Evolutionary conservation across 345 rosid species (phyloP), one percentile per base, ranked within the genome.

Genomic region (Laguncularia racemosa): DNA sequence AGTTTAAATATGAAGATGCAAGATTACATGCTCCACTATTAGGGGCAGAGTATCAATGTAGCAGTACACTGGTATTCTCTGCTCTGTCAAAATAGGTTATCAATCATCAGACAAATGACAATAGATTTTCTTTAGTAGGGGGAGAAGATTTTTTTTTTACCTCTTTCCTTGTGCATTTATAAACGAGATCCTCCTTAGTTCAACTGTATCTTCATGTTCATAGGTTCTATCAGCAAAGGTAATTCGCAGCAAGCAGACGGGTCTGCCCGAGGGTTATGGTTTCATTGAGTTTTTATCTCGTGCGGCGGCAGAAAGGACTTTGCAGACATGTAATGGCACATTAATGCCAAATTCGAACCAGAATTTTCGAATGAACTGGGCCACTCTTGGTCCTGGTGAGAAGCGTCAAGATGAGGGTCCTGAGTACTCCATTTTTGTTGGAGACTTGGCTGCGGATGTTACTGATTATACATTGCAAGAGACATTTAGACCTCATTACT

Each of bases 401-500:
- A 86, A 81, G 70, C 87, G 95, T 14, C 91, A 79, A 61, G 88
- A 86, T 56, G 98, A 86, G 23, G 89, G 93, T 17, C 81, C 91
- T 44, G 98, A 92, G 21, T 76, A 70, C 59, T 89, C 98, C 1
- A 69, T 92, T 64, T 89, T 89, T 64, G 96, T 92, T 21, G 98
- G 98, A 51, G 98, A 92, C 64, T 70, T 92, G 71, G 96, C 97
- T 13, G 82, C 96, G 46, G 99, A 93, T 73, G 96, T 89, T 53
- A 81, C 84, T 2, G 99, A 89, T 76, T 79, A 77, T 53, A 61
- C 69, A 56, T 81, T 93, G 13, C 88, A 79, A 58, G 97, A 93
- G 58, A 83, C 91, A 18, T 93, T 93, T 61, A 87, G 74, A 67
- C 71, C 46, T 12, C 63, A 74, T 9, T 89, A 89, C 53, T 21